A percentile compares a stretch with the other conserved stretches of the same genome.
Evolutionary conservation across 768 basidiomycete species (phyloP).

Genomic region (Suillus spraguei): DNA sequence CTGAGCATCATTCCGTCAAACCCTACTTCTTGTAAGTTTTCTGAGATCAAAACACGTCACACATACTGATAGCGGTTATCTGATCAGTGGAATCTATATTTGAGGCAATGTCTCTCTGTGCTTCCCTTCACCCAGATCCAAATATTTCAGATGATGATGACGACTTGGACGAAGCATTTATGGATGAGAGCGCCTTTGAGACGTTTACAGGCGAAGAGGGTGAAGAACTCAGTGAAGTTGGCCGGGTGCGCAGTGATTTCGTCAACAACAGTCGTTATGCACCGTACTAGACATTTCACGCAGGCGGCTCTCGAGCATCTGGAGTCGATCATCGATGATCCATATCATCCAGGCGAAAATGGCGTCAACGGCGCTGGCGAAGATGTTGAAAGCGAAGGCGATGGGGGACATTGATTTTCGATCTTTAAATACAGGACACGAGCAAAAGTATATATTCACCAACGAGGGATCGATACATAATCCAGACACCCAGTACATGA

Average conservation of each 20-base stretch:
- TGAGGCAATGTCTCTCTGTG: slow-evolving; percentile 82
- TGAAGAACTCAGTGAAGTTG: slow-evolving; percentile 82
- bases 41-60: background rate
- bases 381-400: slow-evolving; percentile 16
- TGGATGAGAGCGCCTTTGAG: slow-evolving; percentile 49
- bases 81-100: slow-evolving; percentile 79
- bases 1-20: slow-evolving; percentile 73
- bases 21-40: slow-evolving; percentile 57
- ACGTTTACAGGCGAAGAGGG: slow-evolving; percentile 58
- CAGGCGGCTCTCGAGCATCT: slow-evolving; percentile 84
- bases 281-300: slow-evolving; percentile 72
- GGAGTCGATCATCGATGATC: slow-evolving; percentile 78
- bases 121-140: slow-evolving; percentile 81
- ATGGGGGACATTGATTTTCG: background rate
- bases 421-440: background rate
- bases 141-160: slow-evolving; percentile 41
- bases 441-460: slow-evolving; percentile 6
- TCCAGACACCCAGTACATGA: slow-evolving; percentile 3
- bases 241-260: slow-evolving; percentile 94
- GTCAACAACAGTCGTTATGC: slow-evolving; percentile 73
- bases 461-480: slow-evolving; percentile 1
- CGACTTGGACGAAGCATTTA: slow-evolving; percentile 57
- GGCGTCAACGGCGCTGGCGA: slow-evolving; percentile 21
- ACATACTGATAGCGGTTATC: slow-evolving; percentile 9
- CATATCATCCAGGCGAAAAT: slow-evolving; percentile 23